phyloP scores from a whole-genome alignment of 2,329 filamentous ascomycete species.

The Thermothelomyces thermophilus region DNA sequence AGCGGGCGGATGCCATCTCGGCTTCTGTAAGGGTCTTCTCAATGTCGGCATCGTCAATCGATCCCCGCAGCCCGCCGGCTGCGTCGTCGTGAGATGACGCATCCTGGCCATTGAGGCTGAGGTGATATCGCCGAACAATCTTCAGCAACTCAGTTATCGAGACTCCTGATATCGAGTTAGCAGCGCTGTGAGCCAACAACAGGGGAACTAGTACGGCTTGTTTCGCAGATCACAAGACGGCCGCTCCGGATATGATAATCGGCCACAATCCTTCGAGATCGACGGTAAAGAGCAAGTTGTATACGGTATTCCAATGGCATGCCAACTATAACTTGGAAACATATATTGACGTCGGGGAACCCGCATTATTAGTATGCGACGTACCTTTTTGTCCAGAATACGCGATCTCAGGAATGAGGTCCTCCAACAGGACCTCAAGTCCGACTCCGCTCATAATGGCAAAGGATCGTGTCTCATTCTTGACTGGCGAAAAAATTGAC shows the following conservation, averaged over 20 bases:
- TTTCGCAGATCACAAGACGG: too few species aligned
- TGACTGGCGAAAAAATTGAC: slow-evolving; percentile 14
- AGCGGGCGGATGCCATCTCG: slow-evolving; percentile 33
- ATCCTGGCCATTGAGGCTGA: slow-evolving; percentile 14
- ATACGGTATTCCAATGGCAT: too few species aligned
- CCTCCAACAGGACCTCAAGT: slow-evolving; percentile 40
- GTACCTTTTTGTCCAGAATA: slow-evolving; percentile 38
- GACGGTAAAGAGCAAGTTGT: too few species aligned
- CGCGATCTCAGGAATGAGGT: slow-evolving; percentile 38
- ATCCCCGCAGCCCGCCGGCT: neutral
- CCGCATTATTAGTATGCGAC: neutral
- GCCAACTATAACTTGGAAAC: neutral
- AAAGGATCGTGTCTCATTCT: slow-evolving; percentile 26
- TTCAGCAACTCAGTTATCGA: slow-evolving; percentile 21
- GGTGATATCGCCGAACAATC: slow-evolving; percentile 24
- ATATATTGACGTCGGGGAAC: neutral
- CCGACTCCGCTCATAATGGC: slow-evolving; percentile 30
- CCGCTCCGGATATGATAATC: too few species aligned
- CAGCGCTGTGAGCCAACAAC: neutral
- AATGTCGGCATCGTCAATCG: slow-evolving; percentile 10
- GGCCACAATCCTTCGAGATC: too few species aligned
- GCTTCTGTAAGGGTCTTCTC: slow-evolving; percentile 22
- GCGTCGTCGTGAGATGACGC: slow-evolving; percentile 2
- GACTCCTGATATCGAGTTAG: slow-evolving; percentile 21
- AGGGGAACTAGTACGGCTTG: too few species aligned